Evolutionary conservation across 371 early-diverging fungal species (phyloP), one percentile per base, ranked within the genome.

Genomic region (Mortierella sp.): DNA sequence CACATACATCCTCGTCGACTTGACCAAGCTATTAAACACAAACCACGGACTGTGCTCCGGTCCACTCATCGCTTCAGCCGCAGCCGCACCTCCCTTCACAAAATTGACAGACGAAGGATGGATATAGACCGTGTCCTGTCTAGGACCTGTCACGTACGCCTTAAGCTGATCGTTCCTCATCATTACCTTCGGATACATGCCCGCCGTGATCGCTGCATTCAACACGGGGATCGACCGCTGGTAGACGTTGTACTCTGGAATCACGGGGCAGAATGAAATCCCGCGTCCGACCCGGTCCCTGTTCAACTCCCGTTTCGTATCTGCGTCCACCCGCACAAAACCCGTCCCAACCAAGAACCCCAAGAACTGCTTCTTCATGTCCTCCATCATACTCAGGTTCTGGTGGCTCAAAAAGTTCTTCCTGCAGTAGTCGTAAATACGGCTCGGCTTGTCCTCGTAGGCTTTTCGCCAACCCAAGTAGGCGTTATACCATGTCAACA

Each of bases 321-420:
- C 62, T 1, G 37, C 52, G 14, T 64, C 51, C 6, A 83, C 78
- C 57, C 76, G 61, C 4, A 94, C 86, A 75, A 95, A 90, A 0
- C 93, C 93, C 48, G 89, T 91, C 27, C 89, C 88, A n/a, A 84
- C 72, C 27, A 95, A 68, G 28, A 94, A 79, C 2, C 85, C 86
- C 28, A 92, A 78, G 39, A 92, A 91, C 76, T 95, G 95, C 31
- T 89, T 87, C 67, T 94, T 94, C 81, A 90, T 87, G 31, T 91
- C 90, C 53, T 94, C 94, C 34, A 94, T 88, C 85, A 84, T 87
- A 41, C 83, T 82, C 44, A 93, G 49, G n/a, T 84, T 86, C 44
- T 87, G 85, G 32, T 84, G 78, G 63, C 84, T 89, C 39, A 93
- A 78, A 46, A 80, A 86, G 57, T 89, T 76, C n/a, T 78, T 72